A percentile compares a stretch with the other conserved stretches of the same genome.
phyloP scores from a whole-genome alignment of 441 rosid species.

The Croton laevigatus region DNA sequence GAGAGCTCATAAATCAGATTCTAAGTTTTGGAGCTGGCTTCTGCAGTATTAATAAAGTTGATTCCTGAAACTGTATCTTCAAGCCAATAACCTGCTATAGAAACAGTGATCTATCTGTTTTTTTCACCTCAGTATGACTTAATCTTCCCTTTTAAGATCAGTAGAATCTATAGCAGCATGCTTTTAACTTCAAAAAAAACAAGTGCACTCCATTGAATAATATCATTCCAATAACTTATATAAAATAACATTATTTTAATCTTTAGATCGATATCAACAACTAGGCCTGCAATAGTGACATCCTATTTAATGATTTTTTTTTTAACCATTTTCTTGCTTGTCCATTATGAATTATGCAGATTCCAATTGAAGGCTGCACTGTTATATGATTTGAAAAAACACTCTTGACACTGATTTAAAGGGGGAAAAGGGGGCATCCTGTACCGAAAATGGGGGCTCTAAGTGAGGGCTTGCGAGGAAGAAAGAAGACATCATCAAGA shows the following conservation, averaged over 20 bases:
- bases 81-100: too few relatives aligned
- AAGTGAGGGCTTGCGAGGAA: constrained; percentile 16
- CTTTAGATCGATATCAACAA: constrained; percentile 26
- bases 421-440: constrained; percentile 15
- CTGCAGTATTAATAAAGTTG: not conserved
- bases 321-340: constrained; percentile 18
- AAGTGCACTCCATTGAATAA: not conserved
- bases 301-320: not conserved
- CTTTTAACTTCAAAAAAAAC: not conserved
- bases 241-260: not conserved
- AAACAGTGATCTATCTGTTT: too few relatives aligned
- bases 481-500: constrained; percentile 43
- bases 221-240: too few relatives aligned
- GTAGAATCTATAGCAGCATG: not conserved
- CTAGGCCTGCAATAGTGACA: constrained; percentile 31
- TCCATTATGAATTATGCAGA: constrained; percentile 15
- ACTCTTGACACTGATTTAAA: not conserved
- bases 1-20: not conserved
- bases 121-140: too few relatives aligned
- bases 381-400: not conserved
- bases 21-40: not conserved
- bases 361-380: constrained; percentile 10
- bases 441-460: not conserved
- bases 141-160: not conserved
- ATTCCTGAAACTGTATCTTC: too few relatives aligned